These are phyloP conservation scores for Pezicula neosporulosa DNA, from an alignment of 2,329 filamentous ascomycete species.

Conservation along the genomic window DNA sequence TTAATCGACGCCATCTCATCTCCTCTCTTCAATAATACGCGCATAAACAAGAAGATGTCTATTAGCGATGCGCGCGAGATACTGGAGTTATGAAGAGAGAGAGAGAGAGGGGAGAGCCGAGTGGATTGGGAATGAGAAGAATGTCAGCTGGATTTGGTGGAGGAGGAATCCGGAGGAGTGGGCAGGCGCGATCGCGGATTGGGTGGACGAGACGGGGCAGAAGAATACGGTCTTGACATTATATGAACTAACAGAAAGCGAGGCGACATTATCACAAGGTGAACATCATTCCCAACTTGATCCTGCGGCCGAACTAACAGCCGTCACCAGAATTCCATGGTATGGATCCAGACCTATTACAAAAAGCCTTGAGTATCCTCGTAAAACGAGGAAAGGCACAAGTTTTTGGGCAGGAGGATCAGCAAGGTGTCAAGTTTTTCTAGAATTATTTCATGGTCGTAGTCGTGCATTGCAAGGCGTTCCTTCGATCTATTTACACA, in stretches of 20 bases:
- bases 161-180: constrained; percentile 87
- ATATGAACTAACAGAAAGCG: constrained; percentile 88
- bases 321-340: constrained; percentile 67
- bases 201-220: constrained; percentile 84
- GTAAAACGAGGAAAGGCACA: constrained; percentile 92
- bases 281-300: constrained; percentile 21
- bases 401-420: constrained; percentile 85
- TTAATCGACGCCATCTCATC: constrained; percentile 58
- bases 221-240: constrained; percentile 86
- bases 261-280: constrained; percentile 69
- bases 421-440: constrained; percentile 95
- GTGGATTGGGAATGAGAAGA: constrained; percentile 54
- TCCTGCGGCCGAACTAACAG: background rate
- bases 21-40: constrained; percentile 54
- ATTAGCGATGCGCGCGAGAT: constrained; percentile 53
- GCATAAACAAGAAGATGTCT: constrained; percentile 47
- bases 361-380: constrained; percentile 73
- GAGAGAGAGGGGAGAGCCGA: constrained; percentile 59
- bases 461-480: constrained; percentile 1
- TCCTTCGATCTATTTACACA: background rate
- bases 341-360: constrained; percentile 80
- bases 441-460: constrained; percentile 39
- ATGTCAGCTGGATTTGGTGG: constrained; percentile 78
- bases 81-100: constrained; percentile 55
- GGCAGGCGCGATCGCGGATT: constrained; percentile 73